Percentiles rank a stretch among this genome's conserved stretches.
These are phyloP conservation scores for Heterobasidion irregulare DNA, from an alignment of 1,284 basidiomycete genomes.

Conservation along the genomic window DNA sequence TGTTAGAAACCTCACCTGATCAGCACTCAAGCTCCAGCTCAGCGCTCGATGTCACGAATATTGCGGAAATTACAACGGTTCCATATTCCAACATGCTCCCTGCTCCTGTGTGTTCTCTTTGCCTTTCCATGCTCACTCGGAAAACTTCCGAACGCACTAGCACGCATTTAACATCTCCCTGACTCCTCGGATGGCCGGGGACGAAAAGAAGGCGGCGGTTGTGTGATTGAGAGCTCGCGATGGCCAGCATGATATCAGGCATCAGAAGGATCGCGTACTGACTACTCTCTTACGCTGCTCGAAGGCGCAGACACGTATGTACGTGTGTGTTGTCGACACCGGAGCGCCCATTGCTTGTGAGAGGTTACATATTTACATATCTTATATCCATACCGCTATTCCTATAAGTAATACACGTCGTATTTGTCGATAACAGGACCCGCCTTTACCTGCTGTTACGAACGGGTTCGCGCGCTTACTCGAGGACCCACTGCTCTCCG, in stretches of 20 bases:
- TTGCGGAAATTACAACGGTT: too few relatives aligned
- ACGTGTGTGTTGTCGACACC: neutral
- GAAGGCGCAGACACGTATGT: neutral
- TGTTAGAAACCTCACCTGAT: too few relatives aligned
- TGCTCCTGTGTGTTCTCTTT: too few relatives aligned
- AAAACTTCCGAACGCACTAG: too few relatives aligned
- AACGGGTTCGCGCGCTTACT: conserved; percentile 29
- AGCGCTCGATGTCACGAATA: too few relatives aligned
- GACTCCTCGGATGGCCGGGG: neutral
- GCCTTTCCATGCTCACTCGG: too few relatives aligned
- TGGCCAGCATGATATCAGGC: neutral
- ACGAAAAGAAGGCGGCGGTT: neutral
- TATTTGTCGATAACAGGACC: neutral
- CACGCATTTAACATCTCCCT: neutral
- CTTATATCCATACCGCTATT: neutral
- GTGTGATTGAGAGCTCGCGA: neutral
- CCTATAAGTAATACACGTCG: neutral
- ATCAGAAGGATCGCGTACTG: neutral
- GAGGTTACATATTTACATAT: neutral
- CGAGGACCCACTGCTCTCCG: conserved; percentile 60
- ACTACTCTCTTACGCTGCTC: neutral
- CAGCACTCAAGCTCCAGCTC: too few relatives aligned
- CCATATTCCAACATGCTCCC: too few relatives aligned
- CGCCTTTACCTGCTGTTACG: neutral
- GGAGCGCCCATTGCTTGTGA: neutral